Evolutionary conservation across 768 basidiomycete species (phyloP).

Genomic region (Kwoniella shandongensis): DNA sequence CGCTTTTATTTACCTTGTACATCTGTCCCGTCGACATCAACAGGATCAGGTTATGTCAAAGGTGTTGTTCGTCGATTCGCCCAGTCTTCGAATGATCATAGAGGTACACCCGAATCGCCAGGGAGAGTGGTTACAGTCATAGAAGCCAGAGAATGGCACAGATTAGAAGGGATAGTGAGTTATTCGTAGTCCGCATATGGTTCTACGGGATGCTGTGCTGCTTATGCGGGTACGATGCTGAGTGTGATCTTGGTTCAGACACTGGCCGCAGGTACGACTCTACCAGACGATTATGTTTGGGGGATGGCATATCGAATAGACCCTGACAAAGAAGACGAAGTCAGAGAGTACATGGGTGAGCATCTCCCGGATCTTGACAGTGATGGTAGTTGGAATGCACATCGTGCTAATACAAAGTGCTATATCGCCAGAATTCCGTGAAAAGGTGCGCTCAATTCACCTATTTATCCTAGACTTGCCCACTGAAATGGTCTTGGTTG

Average conservation of each 20-base stretch:
- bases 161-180: slow-evolving; percentile 32
- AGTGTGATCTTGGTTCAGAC: not conserved
- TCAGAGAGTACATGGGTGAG: slow-evolving; percentile 78
- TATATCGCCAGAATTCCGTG: slow-evolving; percentile 9
- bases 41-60: slow-evolving; percentile 77
- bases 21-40: slow-evolving; percentile 1
- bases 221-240: no score
- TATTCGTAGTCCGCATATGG: not conserved
- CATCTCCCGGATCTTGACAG: slow-evolving; percentile 1
- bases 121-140: slow-evolving; percentile 88
- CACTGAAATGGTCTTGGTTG: slow-evolving; percentile 1
- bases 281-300: slow-evolving; percentile 70
- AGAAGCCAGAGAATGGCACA: slow-evolving; percentile 82
- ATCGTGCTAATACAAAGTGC: no score
- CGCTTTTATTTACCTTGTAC: slow-evolving; percentile 3
- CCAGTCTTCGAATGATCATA: slow-evolving; percentile 87
- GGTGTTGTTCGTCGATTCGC: slow-evolving; percentile 88
- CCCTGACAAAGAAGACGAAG: slow-evolving; percentile 68
- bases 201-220: not conserved
- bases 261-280: slow-evolving; percentile 3
- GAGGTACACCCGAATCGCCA: slow-evolving; percentile 83
- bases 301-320: slow-evolving; percentile 89
- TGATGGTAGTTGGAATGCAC: no score
- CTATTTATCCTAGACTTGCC: not conserved
- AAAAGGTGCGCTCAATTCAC: slow-evolving; percentile 8